These are phyloP conservation scores for Talinum fruticosum DNA, from an alignment of 148 eudicot species.

Conservation along the genomic window DNA sequence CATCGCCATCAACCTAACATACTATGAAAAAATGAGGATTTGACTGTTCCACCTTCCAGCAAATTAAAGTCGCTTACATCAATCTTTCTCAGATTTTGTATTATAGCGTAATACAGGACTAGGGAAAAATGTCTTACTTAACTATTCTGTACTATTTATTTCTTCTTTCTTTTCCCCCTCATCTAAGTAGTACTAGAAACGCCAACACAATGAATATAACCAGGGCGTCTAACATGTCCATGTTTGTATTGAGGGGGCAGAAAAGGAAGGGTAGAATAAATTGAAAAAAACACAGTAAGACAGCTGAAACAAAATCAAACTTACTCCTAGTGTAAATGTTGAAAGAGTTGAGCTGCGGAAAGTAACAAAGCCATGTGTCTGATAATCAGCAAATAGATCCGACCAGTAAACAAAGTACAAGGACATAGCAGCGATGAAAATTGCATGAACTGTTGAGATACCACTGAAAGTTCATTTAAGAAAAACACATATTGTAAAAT, in stretches of 20 bases:
- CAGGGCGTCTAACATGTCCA: not conserved
- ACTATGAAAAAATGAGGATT: not conserved
- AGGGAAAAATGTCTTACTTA: not conserved
- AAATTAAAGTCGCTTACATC: not conserved
- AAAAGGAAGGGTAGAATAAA: not conserved
- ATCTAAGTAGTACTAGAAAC: not conserved
- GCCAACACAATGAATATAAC: not conserved
- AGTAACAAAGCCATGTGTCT: slow-evolving; percentile 45
- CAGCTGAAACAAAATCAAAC: slow-evolving; percentile 22
- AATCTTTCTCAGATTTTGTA: too few relatives aligned
- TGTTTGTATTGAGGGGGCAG: not conserved
- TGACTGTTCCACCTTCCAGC: not conserved
- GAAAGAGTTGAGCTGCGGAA: slow-evolving; percentile 79
- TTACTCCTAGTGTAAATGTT: slow-evolving; percentile 83
- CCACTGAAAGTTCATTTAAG: slow-evolving; percentile 48
- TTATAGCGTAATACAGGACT: not conserved
- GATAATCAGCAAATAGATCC: slow-evolving; percentile 70
- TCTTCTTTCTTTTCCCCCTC: not conserved
- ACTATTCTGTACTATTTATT: not conserved
- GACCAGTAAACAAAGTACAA: slow-evolving; percentile 95
- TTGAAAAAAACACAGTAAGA: not conserved
- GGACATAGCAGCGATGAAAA: slow-evolving; percentile 76
- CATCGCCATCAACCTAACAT: not conserved
- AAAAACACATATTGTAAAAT: not conserved
- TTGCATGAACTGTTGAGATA: slow-evolving; percentile 86